A percentile compares a stretch with the other conserved stretches of the same genome.
These are phyloP conservation scores for Phytophthora constricta DNA, from an alignment of 352 stramenopile genomes.

Conservation along the genomic window DNA sequence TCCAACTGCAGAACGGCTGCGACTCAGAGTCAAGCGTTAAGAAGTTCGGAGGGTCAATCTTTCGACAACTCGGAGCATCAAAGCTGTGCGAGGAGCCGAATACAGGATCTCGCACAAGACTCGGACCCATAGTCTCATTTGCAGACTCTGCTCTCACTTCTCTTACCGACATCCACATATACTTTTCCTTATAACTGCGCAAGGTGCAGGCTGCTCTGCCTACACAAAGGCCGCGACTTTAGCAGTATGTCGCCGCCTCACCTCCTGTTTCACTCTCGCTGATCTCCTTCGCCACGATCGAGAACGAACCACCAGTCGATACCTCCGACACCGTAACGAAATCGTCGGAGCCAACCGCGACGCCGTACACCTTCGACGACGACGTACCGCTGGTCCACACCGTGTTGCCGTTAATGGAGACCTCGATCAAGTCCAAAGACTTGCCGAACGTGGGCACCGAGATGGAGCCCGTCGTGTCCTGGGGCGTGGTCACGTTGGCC, in stretches of 20 bases:
- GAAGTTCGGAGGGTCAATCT: no score
- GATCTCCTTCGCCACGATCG: slow-evolving; percentile 26
- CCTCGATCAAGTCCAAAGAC: slow-evolving; percentile 24
- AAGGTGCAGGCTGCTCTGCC: no score
- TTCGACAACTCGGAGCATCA: no score
- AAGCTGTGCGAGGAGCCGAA: no score
- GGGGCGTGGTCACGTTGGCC: slow-evolving; percentile 17
- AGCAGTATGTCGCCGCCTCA: background rate
- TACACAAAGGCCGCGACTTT: no score
- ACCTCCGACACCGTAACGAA: slow-evolving; percentile 32
- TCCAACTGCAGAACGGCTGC: no score
- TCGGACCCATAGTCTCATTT: no score
- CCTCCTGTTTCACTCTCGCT: background rate
- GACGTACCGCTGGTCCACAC: slow-evolving; percentile 30
- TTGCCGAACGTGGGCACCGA: slow-evolving; percentile 42
- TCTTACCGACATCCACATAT: no score
- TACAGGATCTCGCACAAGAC: no score
- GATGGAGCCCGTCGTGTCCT: slow-evolving; percentile 34
- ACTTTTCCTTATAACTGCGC: no score
- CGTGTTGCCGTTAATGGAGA: slow-evolving; percentile 40
- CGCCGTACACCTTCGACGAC: slow-evolving; percentile 18
- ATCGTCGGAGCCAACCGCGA: slow-evolving; percentile 14
- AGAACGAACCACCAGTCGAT: slow-evolving; percentile 17
- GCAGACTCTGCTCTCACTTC: no score
- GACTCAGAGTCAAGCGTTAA: no score